phyloP scores from a whole-genome alignment of 1,284 basidiomycete species.

The Gymnopus androsaceus region DNA sequence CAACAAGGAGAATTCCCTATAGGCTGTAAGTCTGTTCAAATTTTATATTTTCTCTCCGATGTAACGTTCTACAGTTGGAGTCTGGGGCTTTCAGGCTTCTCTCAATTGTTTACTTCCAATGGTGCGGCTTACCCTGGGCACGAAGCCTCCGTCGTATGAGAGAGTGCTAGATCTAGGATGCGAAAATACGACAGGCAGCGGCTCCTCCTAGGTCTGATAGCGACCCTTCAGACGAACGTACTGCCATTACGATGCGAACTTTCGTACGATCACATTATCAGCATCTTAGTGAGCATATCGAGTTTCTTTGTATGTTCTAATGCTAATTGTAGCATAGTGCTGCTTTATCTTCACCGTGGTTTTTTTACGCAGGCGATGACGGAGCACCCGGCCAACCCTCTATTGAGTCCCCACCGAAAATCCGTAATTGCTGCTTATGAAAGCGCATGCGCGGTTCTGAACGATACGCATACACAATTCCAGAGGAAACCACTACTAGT shows the following conservation, averaged over 20 bases:
- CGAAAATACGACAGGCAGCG: slow-evolving; percentile 41
- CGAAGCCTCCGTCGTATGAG: slow-evolving; percentile 47
- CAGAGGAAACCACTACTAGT: slow-evolving; percentile 40
- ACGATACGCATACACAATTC: slow-evolving; percentile 39
- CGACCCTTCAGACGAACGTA: slow-evolving; percentile 28
- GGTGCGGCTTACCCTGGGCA: slow-evolving; percentile 39
- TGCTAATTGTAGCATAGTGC: slow-evolving; percentile 32
- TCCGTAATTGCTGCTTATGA: slow-evolving; percentile 48
- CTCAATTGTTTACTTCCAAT: slow-evolving; percentile 46
- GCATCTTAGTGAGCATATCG: slow-evolving; percentile 41
- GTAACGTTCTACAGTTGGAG: slow-evolving; percentile 37
- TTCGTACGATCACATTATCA: slow-evolving; percentile 49
- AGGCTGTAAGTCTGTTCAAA: slow-evolving; percentile 39
- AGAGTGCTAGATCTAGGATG: slow-evolving; percentile 45
- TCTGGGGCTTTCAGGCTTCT: slow-evolving; percentile 46
- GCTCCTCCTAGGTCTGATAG: slow-evolving; percentile 26
- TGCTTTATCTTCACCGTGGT: slow-evolving; percentile 50
- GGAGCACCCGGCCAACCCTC: slow-evolving; percentile 42
- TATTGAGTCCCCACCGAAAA: slow-evolving; percentile 40
- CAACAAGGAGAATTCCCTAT: slow-evolving; percentile 43
- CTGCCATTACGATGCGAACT: slow-evolving; percentile 42
- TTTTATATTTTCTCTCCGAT: slow-evolving; percentile 1
- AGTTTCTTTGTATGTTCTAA: not conserved
- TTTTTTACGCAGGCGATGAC: slow-evolving; percentile 51
- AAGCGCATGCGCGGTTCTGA: slow-evolving; percentile 42